These are phyloP conservation scores for Kluyveromyces nonfermentans DNA, from an alignment of 805 yeast species.

Conservation along the genomic window DNA sequence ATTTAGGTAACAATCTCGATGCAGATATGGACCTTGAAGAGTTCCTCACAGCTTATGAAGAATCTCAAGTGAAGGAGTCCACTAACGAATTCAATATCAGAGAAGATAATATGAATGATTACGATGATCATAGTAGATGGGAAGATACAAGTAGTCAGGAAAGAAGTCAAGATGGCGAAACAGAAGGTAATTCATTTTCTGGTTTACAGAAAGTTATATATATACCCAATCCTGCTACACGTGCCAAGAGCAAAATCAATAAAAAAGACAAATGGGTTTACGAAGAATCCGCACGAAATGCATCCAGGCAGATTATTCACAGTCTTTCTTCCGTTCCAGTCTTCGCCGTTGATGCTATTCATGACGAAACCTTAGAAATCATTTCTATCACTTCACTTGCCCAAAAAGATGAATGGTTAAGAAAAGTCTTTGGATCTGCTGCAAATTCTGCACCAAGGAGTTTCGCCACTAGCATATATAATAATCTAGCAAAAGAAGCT, in stretches of 20 bases:
- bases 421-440: conserved; percentile 68
- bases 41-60: conserved; percentile 38
- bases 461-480: conserved; percentile 65
- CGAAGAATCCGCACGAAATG: conserved; percentile 63
- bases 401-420: conserved; percentile 66
- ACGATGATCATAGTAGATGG: conserved; percentile 20
- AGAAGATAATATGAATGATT: conserved; percentile 14
- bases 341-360: conserved; percentile 61
- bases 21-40: conserved; percentile 67
- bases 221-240: conserved; percentile 73
- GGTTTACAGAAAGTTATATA: conserved; percentile 46
- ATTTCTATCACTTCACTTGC: conserved; percentile 66
- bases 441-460: conserved; percentile 75
- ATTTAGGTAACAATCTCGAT: conserved; percentile 52
- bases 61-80: conserved; percentile 6
- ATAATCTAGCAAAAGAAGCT: conserved; percentile 64
- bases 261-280: conserved; percentile 68
- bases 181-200: conserved; percentile 12
- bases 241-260: conserved; percentile 65
- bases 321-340: conserved; percentile 60
- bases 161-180: conserved; percentile 22
- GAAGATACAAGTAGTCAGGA: conserved; percentile 25
- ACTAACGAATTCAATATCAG: conserved; percentile 11
- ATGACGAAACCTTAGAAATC: conserved; percentile 80
- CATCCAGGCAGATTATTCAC: conserved; percentile 44